Base-by-base conservation (phyloP, 306 rosid genomes). In the Myrica gale region DNA sequence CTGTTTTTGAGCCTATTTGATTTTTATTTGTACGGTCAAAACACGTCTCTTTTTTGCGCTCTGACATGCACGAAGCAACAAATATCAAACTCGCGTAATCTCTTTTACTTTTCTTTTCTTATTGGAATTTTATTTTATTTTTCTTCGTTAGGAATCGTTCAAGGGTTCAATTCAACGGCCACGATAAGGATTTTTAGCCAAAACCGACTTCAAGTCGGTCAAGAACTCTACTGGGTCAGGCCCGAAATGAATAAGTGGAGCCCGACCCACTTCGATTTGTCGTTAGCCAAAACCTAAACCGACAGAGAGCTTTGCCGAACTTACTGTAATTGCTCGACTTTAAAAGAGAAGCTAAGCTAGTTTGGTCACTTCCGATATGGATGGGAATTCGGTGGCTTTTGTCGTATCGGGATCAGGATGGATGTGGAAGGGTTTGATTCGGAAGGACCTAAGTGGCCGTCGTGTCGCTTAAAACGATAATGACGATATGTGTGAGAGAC, bases 361-460 rank as follows among this genome's bases (percentile, higher is more conserved):
- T 32, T 32, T 32, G 37, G 37, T 32, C 37, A 32, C 37, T 32
- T 32, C 37, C 37, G 2, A 2, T 32, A 32, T 32, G 37, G 37
- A 2, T 32, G 37, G 23, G 68, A 7, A 60, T 50, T 79, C 74
- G 69, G 74, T 73, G 74, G 52, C 58, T 19, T 6, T 63, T 50
- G 72, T 69, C 47, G 48, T 21, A 41, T 42, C n/a, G 1, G 52
- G 60, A n/a, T 12, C 1, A 26, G 32, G 32, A 26, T 62, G 46
- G 37, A 6, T 62, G 45, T 13, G 70, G 50, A 39, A 17, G 50
- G 21, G 13, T 7, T 9, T 41, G 50, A 17, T 41, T 41, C 8
- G 21, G 68, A 7, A 62, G 5, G 1, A 6, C 46, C 11, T 1
- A 32, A 62, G 2, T 32, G 37, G 37, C 3, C 37, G 37, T 58